These are phyloP conservation scores for Fusarium setosum DNA, from an alignment of 2,329 filamentous ascomycete genomes.

Conservation along the genomic window DNA sequence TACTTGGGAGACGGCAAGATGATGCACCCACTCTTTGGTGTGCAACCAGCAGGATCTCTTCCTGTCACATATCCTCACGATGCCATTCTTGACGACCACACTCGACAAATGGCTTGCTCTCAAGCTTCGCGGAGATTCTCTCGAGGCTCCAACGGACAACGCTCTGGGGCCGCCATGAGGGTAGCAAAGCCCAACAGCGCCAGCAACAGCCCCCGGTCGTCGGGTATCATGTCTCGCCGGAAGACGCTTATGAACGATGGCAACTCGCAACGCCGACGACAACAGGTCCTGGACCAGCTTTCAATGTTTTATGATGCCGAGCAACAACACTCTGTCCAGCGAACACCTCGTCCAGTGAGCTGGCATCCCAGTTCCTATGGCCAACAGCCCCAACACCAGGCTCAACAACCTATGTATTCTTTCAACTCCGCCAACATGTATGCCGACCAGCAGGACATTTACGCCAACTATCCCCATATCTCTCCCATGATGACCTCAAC, in stretches of 20 bases:
- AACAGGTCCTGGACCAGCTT: slow-evolving; percentile 59
- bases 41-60: slow-evolving; percentile 40
- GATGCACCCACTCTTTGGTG: slow-evolving; percentile 47
- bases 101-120: slow-evolving; percentile 61
- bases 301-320: slow-evolving; percentile 40
- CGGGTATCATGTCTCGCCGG: slow-evolving; percentile 61
- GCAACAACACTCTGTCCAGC: slow-evolving; percentile 31
- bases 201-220: slow-evolving; percentile 74
- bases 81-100: slow-evolving; percentile 62
- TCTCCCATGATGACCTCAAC: slow-evolving; percentile 66
- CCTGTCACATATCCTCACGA: slow-evolving; percentile 48
- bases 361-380: slow-evolving; percentile 77
- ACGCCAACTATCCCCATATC: slow-evolving; percentile 55
- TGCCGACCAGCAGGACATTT: slow-evolving; percentile 56
- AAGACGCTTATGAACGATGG: slow-evolving; percentile 67
- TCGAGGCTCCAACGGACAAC: slow-evolving; percentile 62
- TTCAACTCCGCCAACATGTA: slow-evolving; percentile 51
- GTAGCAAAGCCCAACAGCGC: slow-evolving; percentile 74
- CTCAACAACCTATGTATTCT: slow-evolving; percentile 53
- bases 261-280: slow-evolving; percentile 57
- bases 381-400: slow-evolving; percentile 51
- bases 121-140: slow-evolving; percentile 61
- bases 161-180: slow-evolving; percentile 64
- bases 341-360: slow-evolving; percentile 72
- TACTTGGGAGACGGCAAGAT: slow-evolving; percentile 33